Conservation (phyloP, 192 early-diverging fungal species). For the Helicostylum pulchrum region DNA sequence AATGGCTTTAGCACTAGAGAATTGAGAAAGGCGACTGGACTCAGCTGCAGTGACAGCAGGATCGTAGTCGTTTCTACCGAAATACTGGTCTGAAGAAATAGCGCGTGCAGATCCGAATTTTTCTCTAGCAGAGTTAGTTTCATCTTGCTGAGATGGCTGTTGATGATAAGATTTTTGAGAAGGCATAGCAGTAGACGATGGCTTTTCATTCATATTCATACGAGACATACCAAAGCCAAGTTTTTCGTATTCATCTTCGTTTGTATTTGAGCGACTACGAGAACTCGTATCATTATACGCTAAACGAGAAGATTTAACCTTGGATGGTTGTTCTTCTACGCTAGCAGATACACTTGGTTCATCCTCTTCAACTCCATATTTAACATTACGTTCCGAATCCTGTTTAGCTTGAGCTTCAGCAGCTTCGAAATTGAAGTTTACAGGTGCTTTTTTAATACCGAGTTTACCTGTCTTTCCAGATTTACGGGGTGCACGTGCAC, state of each 20-base stretch:
- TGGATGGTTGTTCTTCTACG: neutral
- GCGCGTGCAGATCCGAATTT: slow-evolving; percentile 82
- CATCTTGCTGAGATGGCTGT: neutral
- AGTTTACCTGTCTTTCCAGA: slow-evolving; percentile 72
- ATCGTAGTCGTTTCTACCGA: slow-evolving; percentile 77
- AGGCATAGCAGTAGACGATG: slow-evolving; percentile 41
- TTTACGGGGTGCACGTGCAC: slow-evolving; percentile 31
- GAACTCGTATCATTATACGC: slow-evolving; percentile 22
- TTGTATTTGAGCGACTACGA: slow-evolving; percentile 1
- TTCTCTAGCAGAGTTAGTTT: slow-evolving; percentile 54
- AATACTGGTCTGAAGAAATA: slow-evolving; percentile 90
- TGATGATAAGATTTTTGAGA: slow-evolving; percentile 12
- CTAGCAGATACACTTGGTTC: neutral
- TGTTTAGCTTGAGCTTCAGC: slow-evolving; percentile 86
- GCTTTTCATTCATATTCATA: slow-evolving; percentile 32
- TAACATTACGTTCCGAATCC: slow-evolving; percentile 41
- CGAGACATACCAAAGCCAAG: slow-evolving; percentile 40
- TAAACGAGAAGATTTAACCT: slow-evolving; percentile 23
- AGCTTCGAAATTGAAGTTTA: slow-evolving; percentile 82
- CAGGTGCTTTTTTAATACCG: slow-evolving; percentile 85
- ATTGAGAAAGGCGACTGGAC: slow-evolving; percentile 57
- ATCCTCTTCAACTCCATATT: slow-evolving; percentile 9
- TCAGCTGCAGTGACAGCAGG: slow-evolving; percentile 49
- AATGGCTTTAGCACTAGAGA: slow-evolving; percentile 72
- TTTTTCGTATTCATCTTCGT: slow-evolving; percentile 30